These are phyloP conservation scores for Eucalyptus regnans DNA, from an alignment of 345 rosid species.

Conservation along the genomic window DNA sequence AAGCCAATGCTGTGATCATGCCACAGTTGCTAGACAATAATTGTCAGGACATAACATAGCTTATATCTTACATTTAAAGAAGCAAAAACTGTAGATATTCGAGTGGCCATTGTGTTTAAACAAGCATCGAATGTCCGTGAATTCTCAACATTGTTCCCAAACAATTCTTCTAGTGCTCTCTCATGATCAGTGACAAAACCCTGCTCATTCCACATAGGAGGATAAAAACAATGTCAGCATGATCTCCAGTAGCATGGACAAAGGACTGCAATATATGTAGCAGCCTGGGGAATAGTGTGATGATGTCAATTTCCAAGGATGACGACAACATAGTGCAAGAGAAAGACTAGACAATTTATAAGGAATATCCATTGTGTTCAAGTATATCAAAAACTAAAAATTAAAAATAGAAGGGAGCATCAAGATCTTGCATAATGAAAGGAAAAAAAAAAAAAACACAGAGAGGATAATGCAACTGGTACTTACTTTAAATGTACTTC, in stretches of 20 bases:
- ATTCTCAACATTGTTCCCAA: conserved; percentile 43
- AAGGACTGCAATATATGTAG: not conserved
- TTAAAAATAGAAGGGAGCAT: not conserved
- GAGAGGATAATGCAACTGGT: not conserved
- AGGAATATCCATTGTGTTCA: not conserved
- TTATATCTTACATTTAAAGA: conserved; percentile 52
- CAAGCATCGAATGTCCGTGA: conserved; percentile 51
- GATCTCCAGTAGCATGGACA: not conserved
- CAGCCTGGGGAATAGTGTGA: not conserved
- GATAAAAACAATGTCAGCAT: not conserved
- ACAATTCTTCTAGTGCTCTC: conserved; percentile 55
- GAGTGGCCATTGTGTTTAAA: conserved; percentile 70
- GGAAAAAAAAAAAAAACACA: not conserved
- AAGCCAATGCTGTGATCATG: not conserved
- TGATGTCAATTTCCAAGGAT: not conserved
- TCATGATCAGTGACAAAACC: conserved; percentile 91
- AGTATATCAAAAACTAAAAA: not conserved
- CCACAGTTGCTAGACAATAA: not conserved
- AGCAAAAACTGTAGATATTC: conserved; percentile 89
- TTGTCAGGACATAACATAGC: not conserved
- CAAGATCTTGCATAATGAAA: not conserved
- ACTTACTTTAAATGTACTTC: not conserved
- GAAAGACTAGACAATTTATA: not conserved
- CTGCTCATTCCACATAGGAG: conserved; percentile 27
- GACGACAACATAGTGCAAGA: not conserved